Evolutionary conservation across 768 basidiomycete genomes (phyloP).

Genomic region (Leccinellum luteum): DNA sequence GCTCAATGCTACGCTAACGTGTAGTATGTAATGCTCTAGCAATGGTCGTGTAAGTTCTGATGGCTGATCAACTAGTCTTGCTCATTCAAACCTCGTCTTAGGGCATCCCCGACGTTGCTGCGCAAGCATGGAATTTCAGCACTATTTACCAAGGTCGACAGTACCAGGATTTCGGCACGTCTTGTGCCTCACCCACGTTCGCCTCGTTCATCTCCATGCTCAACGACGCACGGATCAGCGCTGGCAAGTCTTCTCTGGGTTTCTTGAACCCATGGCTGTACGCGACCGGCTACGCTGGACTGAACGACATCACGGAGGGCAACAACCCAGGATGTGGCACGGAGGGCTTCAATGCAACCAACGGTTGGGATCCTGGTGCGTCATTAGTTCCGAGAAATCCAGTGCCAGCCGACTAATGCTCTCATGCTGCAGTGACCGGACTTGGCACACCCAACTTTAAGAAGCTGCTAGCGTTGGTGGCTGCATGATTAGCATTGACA

Average conservation of each 20-base stretch:
- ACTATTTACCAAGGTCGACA: conserved; percentile 43
- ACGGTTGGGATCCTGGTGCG: conserved; percentile 61
- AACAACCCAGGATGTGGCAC: conserved; percentile 63
- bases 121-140: conserved; percentile 50
- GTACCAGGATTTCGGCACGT: conserved; percentile 57
- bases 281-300: conserved; percentile 22
- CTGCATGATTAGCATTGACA: conserved; percentile 1
- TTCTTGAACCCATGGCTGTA: conserved; percentile 69
- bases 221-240: conserved; percentile 57
- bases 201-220: conserved; percentile 62
- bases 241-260: conserved; percentile 45
- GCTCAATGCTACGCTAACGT: not conserved
- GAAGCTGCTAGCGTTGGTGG: conserved; percentile 40
- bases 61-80: not conserved
- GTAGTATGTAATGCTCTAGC: conserved; percentile 26
- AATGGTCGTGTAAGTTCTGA: conserved; percentile 48
- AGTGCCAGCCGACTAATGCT: not conserved
- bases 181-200: conserved; percentile 62
- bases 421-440: conserved; percentile 43
- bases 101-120: conserved; percentile 68
- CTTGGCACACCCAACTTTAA: conserved; percentile 54
- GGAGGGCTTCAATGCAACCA: conserved; percentile 56
- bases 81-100: not conserved
- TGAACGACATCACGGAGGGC: conserved; percentile 62
- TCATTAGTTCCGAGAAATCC: not conserved